Evolutionary conservation across 2,329 filamentous ascomycete species (phyloP).

Genomic region (Diplodia intermedia): DNA sequence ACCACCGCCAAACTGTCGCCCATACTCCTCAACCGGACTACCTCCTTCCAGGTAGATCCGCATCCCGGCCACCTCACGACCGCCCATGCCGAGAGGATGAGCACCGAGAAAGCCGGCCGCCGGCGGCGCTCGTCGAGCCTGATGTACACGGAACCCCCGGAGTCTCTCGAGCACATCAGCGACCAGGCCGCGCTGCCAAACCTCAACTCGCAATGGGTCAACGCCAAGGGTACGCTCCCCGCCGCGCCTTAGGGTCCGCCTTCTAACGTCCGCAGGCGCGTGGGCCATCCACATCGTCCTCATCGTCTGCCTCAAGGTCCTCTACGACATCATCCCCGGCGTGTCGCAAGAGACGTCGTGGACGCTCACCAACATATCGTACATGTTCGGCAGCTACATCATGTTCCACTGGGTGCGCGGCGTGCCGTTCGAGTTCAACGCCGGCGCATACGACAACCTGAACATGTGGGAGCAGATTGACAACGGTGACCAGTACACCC

Average conservation of each 20-base stretch:
- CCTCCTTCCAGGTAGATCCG: constrained; percentile 77
- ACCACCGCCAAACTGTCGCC: constrained; percentile 98
- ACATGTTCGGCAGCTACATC: constrained; percentile 98
- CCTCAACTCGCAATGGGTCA: constrained; percentile 98
- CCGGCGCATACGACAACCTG: constrained; percentile 96
- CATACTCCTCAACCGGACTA: constrained; percentile 84
- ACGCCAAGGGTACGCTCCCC: constrained; percentile 79
- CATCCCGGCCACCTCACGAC: constrained; percentile 53
- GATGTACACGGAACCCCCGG: constrained; percentile 95
- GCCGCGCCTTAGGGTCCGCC: background rate
- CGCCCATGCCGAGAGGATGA: constrained; percentile 43
- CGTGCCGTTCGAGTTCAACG: constrained; percentile 98
- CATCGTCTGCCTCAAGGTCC: constrained; percentile 89
- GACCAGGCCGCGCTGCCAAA: constrained; percentile 96
- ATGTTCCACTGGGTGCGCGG: constrained; percentile 99
- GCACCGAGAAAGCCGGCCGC: constrained; percentile 66
- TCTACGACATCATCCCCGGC: constrained; percentile 95
- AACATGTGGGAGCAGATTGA: constrained; percentile 99
- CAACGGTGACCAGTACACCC: constrained; percentile 97
- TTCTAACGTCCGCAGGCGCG: constrained; percentile 68
- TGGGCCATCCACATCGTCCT: constrained; percentile 98
- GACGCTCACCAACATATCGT: constrained; percentile 98
- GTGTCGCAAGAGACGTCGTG: constrained; percentile 98
- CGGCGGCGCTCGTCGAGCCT: constrained; percentile 97
- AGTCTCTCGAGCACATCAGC: constrained; percentile 96